Base-by-base conservation (phyloP, 1,284 basidiomycete genomes). In the Rhodotorula sp. region DNA sequence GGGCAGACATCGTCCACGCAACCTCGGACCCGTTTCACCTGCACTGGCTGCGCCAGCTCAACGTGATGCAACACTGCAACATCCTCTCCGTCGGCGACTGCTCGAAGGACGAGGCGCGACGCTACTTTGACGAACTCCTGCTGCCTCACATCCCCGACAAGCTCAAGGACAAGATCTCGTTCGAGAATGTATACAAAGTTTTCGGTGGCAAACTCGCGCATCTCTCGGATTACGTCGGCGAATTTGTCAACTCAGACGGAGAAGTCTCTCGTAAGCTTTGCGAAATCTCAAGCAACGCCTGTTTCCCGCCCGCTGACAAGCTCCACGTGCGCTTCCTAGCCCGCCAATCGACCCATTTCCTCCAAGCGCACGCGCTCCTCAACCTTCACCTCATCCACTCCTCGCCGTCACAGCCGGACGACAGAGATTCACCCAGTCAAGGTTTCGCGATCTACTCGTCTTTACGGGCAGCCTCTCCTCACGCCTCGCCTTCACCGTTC, bases 1-100 rank as follows among this genome's bases (percentile, higher is more conserved):
- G 6, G 3, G 45, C 55, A 64, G 63, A 63, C 43, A 47, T 67
- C 76, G 87, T 92, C 62, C 90, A 92, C 74, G 89, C 90, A 2
- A 91, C 91, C 3, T 90, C 87, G 77, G 90, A 92, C 73, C 87
- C 90, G 0, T 91, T 92, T 81, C 92, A 91, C 79, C 45, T 92
- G 89, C 89, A 83, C 57, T 49, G 61, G 65, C 38, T 66, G 2
- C 57, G 67, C n/a, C 62, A 68, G 15, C 50, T 59, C 23, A 71
- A 79, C 59, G 72, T 69, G 0, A 71, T 69, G 62, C 68, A 75
- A 52, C 79, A 80, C 28, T 69, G 61, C 57, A 77, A 89, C 86
- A 88, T 92, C 65, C 84, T 92, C 70, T 89, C 89, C 3, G 85
- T 92, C 65, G 89, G 89, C 5, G 90, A 92, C 79, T 89, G 89